phyloP scores from a whole-genome alignment of 371 early-diverging fungal genomes.

The Actinomucor elegans region DNA sequence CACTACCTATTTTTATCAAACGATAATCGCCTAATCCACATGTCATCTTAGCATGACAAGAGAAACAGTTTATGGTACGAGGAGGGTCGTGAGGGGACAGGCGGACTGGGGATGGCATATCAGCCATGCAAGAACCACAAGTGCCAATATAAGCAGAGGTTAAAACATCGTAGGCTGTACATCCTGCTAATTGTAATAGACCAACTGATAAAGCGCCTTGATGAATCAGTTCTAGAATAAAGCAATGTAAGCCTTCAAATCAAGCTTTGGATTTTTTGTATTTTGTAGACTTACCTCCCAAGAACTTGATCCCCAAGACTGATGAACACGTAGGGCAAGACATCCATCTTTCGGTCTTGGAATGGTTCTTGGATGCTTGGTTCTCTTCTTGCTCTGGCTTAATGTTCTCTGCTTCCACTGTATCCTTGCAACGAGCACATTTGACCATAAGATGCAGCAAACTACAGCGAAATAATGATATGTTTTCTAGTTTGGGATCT shows the following conservation, averaged over 20 bases:
- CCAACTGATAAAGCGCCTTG: conserved; percentile 60
- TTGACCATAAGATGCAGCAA: conserved; percentile 63
- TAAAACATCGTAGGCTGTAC: conserved; percentile 66
- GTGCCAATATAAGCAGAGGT: conserved; percentile 66
- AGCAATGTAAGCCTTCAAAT: too few relatives aligned
- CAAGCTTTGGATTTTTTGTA: too few relatives aligned
- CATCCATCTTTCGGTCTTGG: conserved; percentile 59
- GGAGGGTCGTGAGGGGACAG: conserved; percentile 37
- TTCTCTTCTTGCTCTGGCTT: conserved; percentile 34
- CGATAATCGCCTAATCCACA: conserved; percentile 46
- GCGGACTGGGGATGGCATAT: conserved; percentile 25
- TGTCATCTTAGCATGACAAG: conserved; percentile 54
- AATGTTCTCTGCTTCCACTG: conserved; percentile 55
- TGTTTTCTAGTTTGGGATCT: conserved; percentile 53
- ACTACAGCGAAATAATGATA: conserved; percentile 63
- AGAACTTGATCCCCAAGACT: conserved; percentile 52
- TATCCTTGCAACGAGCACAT: conserved; percentile 74
- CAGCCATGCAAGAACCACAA: conserved; percentile 54
- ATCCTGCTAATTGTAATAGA: conserved; percentile 71
- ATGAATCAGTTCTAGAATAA: conserved; percentile 55
- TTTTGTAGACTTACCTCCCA: conserved; percentile 13
- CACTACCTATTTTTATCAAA: conserved; percentile 53
- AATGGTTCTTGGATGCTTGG: conserved; percentile 3
- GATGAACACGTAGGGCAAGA: conserved; percentile 71
- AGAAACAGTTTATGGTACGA: conserved; percentile 46